phyloP scores from a whole-genome alignment of 2,329 filamentous ascomycete genomes.

The Chaetomium strumarium region DNA sequence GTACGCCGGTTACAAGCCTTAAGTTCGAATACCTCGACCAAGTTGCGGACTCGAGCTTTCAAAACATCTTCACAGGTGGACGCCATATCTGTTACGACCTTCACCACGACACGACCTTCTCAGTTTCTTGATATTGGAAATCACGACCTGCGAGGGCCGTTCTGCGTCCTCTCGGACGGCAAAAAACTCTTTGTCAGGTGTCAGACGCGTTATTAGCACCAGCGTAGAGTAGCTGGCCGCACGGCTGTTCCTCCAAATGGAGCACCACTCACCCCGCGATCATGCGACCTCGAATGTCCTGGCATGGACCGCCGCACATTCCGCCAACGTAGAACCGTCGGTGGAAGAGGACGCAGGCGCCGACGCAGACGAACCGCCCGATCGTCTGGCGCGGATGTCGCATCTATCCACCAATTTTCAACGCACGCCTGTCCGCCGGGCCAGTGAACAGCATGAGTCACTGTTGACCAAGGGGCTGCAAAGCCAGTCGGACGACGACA shows the following conservation, averaged over 20 bases:
- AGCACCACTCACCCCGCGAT: constrained; percentile 33
- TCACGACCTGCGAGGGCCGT: not conserved
- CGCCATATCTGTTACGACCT: not conserved
- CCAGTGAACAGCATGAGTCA: constrained; percentile 62
- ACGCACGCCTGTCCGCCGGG: constrained; percentile 42
- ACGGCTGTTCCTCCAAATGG: constrained; percentile 28
- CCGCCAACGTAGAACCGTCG: constrained; percentile 38
- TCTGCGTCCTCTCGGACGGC: not conserved
- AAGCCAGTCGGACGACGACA: constrained; percentile 56
- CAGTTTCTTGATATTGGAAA: not conserved
- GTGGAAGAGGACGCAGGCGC: constrained; percentile 58
- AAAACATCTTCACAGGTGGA: constrained; percentile 3
- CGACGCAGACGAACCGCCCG: constrained; percentile 86
- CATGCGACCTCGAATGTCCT: constrained; percentile 38
- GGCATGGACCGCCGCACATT: constrained; percentile 39
- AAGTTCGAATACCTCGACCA: constrained; percentile 24
- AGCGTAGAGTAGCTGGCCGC: constrained; percentile 1
- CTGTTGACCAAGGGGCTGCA: constrained; percentile 81
- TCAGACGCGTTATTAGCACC: constrained; percentile 4
- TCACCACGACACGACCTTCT: not conserved
- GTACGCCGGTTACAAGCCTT: constrained; percentile 22
- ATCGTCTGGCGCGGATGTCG: constrained; percentile 37
- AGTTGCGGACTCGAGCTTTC: constrained; percentile 22
- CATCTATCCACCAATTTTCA: constrained; percentile 37
- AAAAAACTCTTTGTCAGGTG: constrained; percentile 4